Evolutionary conservation across 306 rosid species (phyloP).

Genomic region (Vigna reflexopilosa): DNA sequence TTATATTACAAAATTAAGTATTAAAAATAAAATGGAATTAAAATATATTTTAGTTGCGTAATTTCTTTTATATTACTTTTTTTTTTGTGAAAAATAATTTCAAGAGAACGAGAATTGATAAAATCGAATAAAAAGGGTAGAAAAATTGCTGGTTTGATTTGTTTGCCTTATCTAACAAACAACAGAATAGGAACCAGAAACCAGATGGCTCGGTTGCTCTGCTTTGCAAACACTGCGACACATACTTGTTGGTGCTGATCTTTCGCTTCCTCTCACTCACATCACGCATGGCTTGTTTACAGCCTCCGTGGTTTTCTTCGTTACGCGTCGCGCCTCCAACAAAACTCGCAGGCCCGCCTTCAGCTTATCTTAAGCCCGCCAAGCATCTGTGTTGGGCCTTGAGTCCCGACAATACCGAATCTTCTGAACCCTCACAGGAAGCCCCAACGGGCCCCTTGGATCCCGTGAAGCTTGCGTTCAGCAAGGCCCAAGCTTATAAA

Average conservation of each 20-base stretch:
- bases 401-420: conserved; percentile 49
- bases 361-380: conserved; percentile 45
- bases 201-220: neutral
- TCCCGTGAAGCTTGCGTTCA: conserved; percentile 72
- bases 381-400: conserved; percentile 49
- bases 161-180: conserved; percentile 7
- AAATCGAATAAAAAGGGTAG: neutral
- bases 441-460: conserved; percentile 48
- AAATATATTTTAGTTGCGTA: no score
- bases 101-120: neutral
- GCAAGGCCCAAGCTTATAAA: conserved; percentile 69
- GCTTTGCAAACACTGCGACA: neutral
- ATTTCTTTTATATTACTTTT: no score
- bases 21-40: no score
- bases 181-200: neutral
- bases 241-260: neutral
- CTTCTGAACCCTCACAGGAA: conserved; percentile 13
- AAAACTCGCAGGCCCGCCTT: conserved; percentile 42
- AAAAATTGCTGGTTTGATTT: neutral
- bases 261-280: neutral
- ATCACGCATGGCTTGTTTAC: conserved; percentile 61
- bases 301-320: conserved; percentile 57
- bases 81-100: neutral
- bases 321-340: conserved; percentile 48
- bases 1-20: no score